These are phyloP conservation scores for Tolypocladium paradoxum DNA, from an alignment of 2,329 filamentous ascomycete genomes.

Conservation along the genomic window DNA sequence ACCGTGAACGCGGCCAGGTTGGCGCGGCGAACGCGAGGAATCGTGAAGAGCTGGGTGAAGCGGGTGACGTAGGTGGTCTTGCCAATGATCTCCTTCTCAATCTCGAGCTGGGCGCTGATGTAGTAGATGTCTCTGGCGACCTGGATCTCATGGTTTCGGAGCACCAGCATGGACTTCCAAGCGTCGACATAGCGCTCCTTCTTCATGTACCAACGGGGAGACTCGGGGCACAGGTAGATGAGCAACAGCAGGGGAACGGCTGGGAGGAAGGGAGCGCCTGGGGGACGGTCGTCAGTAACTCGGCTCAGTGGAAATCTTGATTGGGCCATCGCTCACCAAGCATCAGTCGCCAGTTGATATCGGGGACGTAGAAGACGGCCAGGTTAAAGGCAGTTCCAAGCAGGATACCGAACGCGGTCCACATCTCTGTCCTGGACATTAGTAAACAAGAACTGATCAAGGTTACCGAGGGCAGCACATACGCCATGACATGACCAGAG, in stretches of 20 bases:
- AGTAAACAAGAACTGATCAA: background rate
- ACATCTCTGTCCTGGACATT: slow-evolving; percentile 38
- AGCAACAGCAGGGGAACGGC: slow-evolving; percentile 40
- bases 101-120: slow-evolving; percentile 30
- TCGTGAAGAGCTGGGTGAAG: slow-evolving; percentile 52
- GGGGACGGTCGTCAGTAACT: background rate
- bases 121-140: slow-evolving; percentile 52
- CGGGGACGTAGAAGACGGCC: slow-evolving; percentile 13
- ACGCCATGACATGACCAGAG: slow-evolving; percentile 71
- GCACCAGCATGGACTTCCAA: slow-evolving; percentile 39
- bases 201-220: slow-evolving; percentile 55
- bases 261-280: slow-evolving; percentile 45
- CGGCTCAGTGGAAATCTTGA: too few species aligned
- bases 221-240: slow-evolving; percentile 54
- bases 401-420: slow-evolving; percentile 45
- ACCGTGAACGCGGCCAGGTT: slow-evolving; percentile 68
- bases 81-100: slow-evolving; percentile 26
- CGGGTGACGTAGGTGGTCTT: slow-evolving; percentile 32
- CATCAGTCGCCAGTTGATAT: slow-evolving; percentile 27
- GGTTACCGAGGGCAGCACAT: background rate
- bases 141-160: slow-evolving; percentile 43
- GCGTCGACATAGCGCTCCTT: slow-evolving; percentile 50
- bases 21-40: slow-evolving; percentile 58
- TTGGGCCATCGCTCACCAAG: slow-evolving; percentile 27
- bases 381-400: slow-evolving; percentile 30